Evolutionary conservation across 2,329 filamentous ascomycete genomes (phyloP).

Genomic region (Fusarium miscanthi): DNA sequence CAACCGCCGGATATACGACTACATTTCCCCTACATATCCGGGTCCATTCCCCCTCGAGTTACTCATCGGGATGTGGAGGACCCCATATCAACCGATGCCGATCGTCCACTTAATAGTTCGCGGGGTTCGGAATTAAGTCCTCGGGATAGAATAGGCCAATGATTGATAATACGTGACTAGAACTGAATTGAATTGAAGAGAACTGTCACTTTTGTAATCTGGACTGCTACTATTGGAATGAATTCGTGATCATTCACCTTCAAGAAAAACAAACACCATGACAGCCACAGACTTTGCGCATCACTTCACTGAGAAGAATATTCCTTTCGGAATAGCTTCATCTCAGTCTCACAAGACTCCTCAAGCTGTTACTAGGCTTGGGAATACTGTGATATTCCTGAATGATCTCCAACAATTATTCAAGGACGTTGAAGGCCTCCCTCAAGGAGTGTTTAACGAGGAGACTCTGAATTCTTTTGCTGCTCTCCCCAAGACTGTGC

Average conservation of each 20-base stretch:
- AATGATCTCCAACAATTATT: slow-evolving; percentile 51
- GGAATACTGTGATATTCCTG: slow-evolving; percentile 64
- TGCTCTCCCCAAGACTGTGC: not conserved
- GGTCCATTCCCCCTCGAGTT: not conserved
- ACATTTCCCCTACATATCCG: not conserved
- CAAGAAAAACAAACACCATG: not conserved
- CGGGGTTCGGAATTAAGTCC: not conserved
- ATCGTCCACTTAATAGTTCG: not conserved
- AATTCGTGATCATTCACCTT: fast-evolving
- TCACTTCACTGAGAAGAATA: slow-evolving; percentile 65
- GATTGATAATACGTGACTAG: not conserved
- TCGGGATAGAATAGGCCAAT: not conserved
- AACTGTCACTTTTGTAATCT: not conserved
- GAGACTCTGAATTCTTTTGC: slow-evolving; percentile 25
- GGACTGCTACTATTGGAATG: fast-evolving
- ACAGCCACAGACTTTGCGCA: slow-evolving; percentile 8
- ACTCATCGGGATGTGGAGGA: slow-evolving; percentile 30
- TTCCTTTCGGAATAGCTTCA: slow-evolving; percentile 65
- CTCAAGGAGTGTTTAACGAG: slow-evolving; percentile 5
- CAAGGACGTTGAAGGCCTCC: slow-evolving; percentile 42
- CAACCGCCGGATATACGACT: not conserved
- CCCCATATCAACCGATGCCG: not conserved
- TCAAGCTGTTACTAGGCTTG: slow-evolving; percentile 62
- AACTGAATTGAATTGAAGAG: not conserved
- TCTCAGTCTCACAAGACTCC: slow-evolving; percentile 50